phyloP scores from a whole-genome alignment of 2,329 filamentous ascomycete genomes.

The Lithohypha guttulata region DNA sequence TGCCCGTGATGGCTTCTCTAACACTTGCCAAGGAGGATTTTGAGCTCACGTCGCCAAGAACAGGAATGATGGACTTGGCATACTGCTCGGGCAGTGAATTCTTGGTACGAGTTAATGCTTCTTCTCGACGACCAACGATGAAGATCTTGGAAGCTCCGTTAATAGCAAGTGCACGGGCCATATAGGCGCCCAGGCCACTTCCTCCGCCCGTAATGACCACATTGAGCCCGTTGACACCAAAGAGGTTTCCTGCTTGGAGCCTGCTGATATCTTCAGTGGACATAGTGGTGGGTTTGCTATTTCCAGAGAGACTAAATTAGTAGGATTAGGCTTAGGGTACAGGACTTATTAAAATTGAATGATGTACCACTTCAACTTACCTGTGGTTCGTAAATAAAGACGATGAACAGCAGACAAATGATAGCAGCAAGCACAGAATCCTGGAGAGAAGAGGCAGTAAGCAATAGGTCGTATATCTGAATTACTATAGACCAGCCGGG shows the following conservation, averaged over 20 bases:
- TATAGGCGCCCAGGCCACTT: conserved; percentile 34
- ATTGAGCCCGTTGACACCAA: conserved; percentile 41
- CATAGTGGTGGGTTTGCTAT: too few species aligned
- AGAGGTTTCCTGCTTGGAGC: conserved; percentile 26
- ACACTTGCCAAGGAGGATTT: conserved; percentile 23
- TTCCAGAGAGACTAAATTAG: too few species aligned
- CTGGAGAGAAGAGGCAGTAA: too few species aligned
- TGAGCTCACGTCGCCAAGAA: conserved; percentile 35
- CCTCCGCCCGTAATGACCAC: conserved; percentile 45
- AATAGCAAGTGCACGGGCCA: conserved; percentile 32
- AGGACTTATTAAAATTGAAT: too few species aligned
- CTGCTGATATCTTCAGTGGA: conserved; percentile 3
- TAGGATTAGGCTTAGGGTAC: too few species aligned
- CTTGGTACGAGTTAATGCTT: conserved; percentile 34
- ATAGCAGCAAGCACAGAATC: too few species aligned
- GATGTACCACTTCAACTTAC: too few species aligned
- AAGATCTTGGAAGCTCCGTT: conserved; percentile 44
- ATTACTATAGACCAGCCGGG: too few species aligned
- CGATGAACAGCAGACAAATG: too few species aligned
- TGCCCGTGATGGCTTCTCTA: conserved; percentile 26
- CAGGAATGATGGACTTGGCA: conserved; percentile 30
- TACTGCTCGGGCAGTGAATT: conserved; percentile 22
- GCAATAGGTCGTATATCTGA: too few species aligned
- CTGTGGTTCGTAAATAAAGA: too few species aligned
- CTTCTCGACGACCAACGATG: conserved; percentile 39